These are phyloP conservation scores for Parsonsia alboflavescens DNA, from an alignment of 257 asterid genomes.

Conservation along the genomic window DNA sequence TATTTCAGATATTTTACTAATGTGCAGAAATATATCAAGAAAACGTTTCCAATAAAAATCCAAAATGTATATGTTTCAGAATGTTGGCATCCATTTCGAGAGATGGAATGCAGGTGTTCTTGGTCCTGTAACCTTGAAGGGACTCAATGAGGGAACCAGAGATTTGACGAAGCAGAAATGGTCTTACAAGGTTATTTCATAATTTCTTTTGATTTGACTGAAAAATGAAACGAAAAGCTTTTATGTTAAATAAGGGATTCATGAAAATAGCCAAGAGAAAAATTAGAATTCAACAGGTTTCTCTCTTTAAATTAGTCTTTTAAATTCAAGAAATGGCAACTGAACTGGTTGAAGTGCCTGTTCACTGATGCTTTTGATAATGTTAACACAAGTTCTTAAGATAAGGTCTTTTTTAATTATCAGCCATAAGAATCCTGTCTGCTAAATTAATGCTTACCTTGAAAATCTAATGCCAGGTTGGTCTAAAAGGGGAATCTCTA, in stretches of 20 bases:
- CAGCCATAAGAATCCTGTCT: not conserved
- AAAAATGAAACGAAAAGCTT: not conserved
- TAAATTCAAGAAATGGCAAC: not conserved
- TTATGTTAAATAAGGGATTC: not conserved
- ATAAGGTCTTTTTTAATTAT: too few relatives aligned
- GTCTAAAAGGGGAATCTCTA: conserved; percentile 69
- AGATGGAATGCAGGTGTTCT: conserved; percentile 79
- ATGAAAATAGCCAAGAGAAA: not conserved
- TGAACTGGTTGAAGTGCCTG: not conserved
- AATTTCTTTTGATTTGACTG: too few relatives aligned
- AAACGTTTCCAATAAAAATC: not conserved
- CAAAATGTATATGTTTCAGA: conserved; percentile 37
- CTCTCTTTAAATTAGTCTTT: too few relatives aligned
- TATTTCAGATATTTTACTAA: not conserved
- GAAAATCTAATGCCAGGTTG: conserved; percentile 40
- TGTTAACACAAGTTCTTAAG: not conserved
- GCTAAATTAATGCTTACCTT: not conserved
- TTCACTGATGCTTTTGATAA: not conserved
- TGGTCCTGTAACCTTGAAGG: conserved; percentile 72
- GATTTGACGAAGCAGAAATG: conserved; percentile 80
- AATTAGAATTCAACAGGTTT: not conserved
- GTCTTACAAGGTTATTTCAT: conserved; percentile 63
- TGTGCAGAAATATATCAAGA: not conserved
- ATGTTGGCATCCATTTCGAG: conserved; percentile 76
- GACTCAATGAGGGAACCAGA: conserved; percentile 70